phyloP scores from a whole-genome alignment of 371 early-diverging fungal species.

The Lichtheimia ramosa region DNA sequence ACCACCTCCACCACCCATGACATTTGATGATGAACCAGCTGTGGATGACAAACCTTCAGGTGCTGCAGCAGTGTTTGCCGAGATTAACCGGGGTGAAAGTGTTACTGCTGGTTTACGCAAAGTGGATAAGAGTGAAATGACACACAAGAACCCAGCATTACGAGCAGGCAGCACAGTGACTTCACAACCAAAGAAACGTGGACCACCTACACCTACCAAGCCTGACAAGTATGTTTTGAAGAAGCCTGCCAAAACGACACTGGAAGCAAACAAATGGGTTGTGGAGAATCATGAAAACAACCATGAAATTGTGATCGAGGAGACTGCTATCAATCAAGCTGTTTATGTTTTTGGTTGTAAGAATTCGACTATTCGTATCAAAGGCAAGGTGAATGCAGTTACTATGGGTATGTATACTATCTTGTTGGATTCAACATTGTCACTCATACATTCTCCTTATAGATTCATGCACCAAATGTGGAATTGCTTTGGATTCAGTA shows the following conservation, averaged over 20 bases:
- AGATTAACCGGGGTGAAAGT: constrained; percentile 80
- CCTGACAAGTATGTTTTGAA: constrained; percentile 66
- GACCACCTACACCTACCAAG: constrained; percentile 65
- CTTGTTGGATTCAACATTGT: neutral
- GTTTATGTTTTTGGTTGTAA: constrained; percentile 93
- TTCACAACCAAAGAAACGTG: constrained; percentile 48
- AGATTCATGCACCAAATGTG: constrained; percentile 88
- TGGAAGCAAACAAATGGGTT: constrained; percentile 94
- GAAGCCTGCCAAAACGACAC: constrained; percentile 77
- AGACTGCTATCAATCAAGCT: constrained; percentile 81
- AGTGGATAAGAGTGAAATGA: constrained; percentile 95
- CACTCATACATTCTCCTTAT: constrained; percentile 2
- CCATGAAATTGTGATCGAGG: constrained; percentile 73
- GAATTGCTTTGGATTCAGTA: constrained; percentile 81
- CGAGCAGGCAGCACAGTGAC: constrained; percentile 64
- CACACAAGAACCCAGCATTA: constrained; percentile 93
- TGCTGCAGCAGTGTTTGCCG: constrained; percentile 79
- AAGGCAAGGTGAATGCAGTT: constrained; percentile 90
- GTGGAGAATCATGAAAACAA: constrained; percentile 86
- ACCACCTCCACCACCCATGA: constrained; percentile 68
- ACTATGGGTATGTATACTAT: constrained; percentile 63
- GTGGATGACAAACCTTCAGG: constrained; percentile 24
- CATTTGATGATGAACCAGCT: constrained; percentile 30
- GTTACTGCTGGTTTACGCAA: constrained; percentile 87
- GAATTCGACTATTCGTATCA: constrained; percentile 85